Evolutionary conservation across 148 eudicot genomes (phyloP).

Genomic region (Vaccinium corymbosum): DNA sequence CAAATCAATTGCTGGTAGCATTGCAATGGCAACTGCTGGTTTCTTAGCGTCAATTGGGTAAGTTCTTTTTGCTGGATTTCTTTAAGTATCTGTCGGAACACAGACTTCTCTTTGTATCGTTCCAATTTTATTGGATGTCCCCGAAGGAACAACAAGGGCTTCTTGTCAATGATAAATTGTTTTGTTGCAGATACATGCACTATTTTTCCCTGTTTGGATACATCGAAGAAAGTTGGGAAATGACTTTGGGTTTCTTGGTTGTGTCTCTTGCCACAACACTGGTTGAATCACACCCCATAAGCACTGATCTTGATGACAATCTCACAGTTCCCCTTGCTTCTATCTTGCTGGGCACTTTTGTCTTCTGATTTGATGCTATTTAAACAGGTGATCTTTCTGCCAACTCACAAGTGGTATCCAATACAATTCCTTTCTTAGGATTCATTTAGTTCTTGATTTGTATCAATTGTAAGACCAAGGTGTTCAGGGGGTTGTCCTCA

Average conservation of each 20-base stretch:
- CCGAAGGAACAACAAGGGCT: background rate
- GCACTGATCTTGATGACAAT: slow-evolving; percentile 80
- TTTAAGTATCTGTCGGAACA: background rate
- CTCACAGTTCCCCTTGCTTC: slow-evolving; percentile 70
- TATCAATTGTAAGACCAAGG: background rate
- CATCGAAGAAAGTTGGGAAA: slow-evolving; percentile 49
- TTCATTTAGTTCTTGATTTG: background rate
- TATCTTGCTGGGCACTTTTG: slow-evolving; percentile 55
- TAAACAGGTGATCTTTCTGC: background rate
- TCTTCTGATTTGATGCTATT: slow-evolving; percentile 35
- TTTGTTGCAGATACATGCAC: slow-evolving; percentile 65
- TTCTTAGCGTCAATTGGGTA: slow-evolving; percentile 78
- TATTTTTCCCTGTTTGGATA: slow-evolving; percentile 74
- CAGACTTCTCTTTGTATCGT: too few relatives aligned
- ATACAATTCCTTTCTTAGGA: background rate
- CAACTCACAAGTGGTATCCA: background rate
- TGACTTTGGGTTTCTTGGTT: slow-evolving; percentile 56
- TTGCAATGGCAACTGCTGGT: slow-evolving; percentile 75
- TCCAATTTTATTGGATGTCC: too few relatives aligned
- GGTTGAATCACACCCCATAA: slow-evolving; percentile 82
- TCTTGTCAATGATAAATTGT: background rate
- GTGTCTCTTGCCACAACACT: slow-evolving; percentile 59
- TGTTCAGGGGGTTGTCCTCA: background rate
- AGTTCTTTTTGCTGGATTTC: slow-evolving; percentile 7
- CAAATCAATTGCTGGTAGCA: slow-evolving; percentile 73